Conservation (phyloP, 306 rosid genomes). For the Sindora glabra region DNA sequence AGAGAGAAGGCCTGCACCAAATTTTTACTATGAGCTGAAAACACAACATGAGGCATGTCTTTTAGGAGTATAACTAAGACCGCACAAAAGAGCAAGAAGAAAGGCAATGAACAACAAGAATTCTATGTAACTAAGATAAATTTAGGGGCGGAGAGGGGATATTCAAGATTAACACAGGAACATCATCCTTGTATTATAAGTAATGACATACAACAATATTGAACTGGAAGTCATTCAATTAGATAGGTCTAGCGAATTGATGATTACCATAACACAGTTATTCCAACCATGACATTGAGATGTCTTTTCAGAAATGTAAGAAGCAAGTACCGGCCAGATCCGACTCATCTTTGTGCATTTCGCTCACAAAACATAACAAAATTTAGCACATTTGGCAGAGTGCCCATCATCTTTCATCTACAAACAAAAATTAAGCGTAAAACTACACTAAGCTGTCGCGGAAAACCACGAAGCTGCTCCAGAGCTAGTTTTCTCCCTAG, state of each 20-base stretch:
- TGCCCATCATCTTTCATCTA: no score
- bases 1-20: conserved; percentile 27
- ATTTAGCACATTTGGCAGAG: no score
- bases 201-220: not conserved
- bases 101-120: no score
- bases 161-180: conserved; percentile 17
- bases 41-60: no score
- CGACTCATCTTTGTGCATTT: conserved; percentile 1
- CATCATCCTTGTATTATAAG: not conserved
- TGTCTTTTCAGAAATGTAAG: conserved; percentile 6
- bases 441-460: not conserved
- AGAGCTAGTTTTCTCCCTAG: no score
- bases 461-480: no score
- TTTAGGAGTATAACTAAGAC: no score
- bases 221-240: not conserved
- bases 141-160: no score
- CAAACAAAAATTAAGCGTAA: no score
- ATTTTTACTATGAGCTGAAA: conserved; percentile 6
- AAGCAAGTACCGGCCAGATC: conserved; percentile 21
- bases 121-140: no score
- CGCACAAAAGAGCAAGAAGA: no score
- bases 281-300: not conserved
- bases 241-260: not conserved
- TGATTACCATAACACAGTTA: not conserved
- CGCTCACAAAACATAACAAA: not conserved